phyloP scores from a whole-genome alignment of 2,329 filamentous ascomycete species.

The Alternaria viburni region DNA sequence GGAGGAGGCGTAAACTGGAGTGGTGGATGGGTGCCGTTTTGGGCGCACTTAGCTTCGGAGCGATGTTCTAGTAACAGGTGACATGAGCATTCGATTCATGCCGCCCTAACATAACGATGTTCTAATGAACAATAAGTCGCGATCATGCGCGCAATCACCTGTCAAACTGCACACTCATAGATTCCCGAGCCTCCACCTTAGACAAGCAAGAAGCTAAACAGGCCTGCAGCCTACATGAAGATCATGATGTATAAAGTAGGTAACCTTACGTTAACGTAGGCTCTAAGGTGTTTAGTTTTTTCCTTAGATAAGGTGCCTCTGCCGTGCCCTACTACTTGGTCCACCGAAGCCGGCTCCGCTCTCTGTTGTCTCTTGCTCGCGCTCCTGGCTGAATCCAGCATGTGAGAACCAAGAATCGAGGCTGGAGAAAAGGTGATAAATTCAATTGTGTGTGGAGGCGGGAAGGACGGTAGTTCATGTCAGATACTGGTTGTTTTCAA shows the following conservation, averaged over 20 bases:
- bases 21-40: constrained; percentile 14
- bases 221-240: not conserved
- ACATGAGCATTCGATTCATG: not conserved
- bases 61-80: not conserved
- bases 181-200: not conserved
- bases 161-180: not conserved
- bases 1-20: not conserved
- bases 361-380: not conserved
- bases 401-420: not conserved
- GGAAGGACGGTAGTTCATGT: not conserved
- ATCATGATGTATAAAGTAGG: not conserved
- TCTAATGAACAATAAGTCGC: not conserved
- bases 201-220: not conserved
- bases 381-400: not conserved
- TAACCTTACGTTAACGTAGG: not conserved
- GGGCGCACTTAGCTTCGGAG: constrained; percentile 8
- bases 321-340: not conserved
- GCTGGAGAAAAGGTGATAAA: not conserved
- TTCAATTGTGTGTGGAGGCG: not conserved
- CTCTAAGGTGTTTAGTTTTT: not conserved
- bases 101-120: not conserved
- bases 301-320: not conserved
- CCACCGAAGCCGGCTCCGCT: not conserved
- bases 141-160: constrained; percentile 56
- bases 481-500: not conserved